Conservation (phyloP, 257 asterid species). For the Plectranthus barbatus region DNA sequence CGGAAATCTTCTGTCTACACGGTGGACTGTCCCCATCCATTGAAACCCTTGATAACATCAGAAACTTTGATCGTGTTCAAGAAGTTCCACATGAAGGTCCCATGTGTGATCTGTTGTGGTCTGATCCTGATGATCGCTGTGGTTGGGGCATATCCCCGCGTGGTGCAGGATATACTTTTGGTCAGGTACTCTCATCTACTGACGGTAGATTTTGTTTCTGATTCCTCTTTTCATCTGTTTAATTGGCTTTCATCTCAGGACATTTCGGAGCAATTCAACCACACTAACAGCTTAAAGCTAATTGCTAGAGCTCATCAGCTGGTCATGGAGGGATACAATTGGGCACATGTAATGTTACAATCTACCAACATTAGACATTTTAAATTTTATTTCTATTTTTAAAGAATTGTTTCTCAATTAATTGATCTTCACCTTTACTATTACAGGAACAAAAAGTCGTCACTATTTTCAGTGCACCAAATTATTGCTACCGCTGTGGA, state of each 20-base stretch:
- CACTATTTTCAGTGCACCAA: constrained; percentile 76
- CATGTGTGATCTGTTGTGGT: constrained; percentile 89
- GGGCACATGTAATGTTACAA: constrained; percentile 60
- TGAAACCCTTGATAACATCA: constrained; percentile 73
- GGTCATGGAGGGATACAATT: constrained; percentile 87
- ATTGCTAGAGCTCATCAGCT: constrained; percentile 92
- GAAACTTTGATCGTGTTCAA: constrained; percentile 79
- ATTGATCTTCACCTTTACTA: constrained; percentile 1
- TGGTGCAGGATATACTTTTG: constrained; percentile 88
- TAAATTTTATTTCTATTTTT: background rate
- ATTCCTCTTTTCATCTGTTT: background rate
- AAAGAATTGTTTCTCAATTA: constrained; percentile 3
- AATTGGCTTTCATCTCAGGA: constrained; percentile 35
- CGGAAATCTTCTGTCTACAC: constrained; percentile 77
- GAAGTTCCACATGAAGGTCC: constrained; percentile 92
- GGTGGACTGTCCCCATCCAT: constrained; percentile 80
- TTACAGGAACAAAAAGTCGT: constrained; percentile 76
- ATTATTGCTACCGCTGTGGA: constrained; percentile 82
- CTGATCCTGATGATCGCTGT: constrained; percentile 85
- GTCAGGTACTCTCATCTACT: constrained; percentile 41
- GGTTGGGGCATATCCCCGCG: constrained; percentile 94
- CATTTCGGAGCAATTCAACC: constrained; percentile 79
- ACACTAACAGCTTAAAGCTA: constrained; percentile 62
- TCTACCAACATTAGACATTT: background rate
- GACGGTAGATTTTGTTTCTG: background rate